Evolutionary conservation across 495 filamentous ascomycete species (phyloP).

Genomic region (Hypomontagnella submonticulosa): DNA sequence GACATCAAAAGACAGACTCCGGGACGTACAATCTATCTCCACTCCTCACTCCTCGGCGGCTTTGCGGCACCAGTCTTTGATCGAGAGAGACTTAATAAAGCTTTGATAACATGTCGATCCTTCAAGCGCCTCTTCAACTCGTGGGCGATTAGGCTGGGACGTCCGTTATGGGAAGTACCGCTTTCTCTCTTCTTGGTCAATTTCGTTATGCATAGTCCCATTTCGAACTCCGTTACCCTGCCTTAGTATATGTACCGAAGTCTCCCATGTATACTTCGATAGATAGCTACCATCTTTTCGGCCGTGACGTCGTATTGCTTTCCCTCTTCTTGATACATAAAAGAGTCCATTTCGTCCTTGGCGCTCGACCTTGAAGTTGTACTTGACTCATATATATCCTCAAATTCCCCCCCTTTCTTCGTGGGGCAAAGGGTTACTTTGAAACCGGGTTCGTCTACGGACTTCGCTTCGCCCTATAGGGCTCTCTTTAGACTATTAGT

Average conservation of each 20-base stretch:
- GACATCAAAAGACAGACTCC: conserved; percentile 17
- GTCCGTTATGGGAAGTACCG: conserved; percentile 36
- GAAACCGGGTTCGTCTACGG: conserved; percentile 28
- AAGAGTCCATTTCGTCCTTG: conserved; percentile 23
- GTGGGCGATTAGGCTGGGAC: conserved; percentile 3
- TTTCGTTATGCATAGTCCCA: conserved; percentile 25
- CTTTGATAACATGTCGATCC: conserved; percentile 46
- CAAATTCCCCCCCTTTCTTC: conserved; percentile 28
- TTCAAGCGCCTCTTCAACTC: conserved; percentile 27
- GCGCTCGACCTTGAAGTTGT: conserved; percentile 18
- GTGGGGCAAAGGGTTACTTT: conserved; percentile 33
- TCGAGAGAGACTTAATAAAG: conserved; percentile 36
- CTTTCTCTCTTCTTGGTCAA: conserved; percentile 27
- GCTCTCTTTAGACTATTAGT: conserved; percentile 16
- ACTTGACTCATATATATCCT: conserved; percentile 35
- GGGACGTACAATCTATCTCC: conserved; percentile 35
- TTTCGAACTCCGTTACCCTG: conserved; percentile 13
- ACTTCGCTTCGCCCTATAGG: conserved; percentile 34
- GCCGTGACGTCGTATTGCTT: conserved; percentile 34
- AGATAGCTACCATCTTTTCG: conserved; percentile 25
- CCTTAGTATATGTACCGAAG: conserved; percentile 33
- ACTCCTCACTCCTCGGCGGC: conserved; percentile 47
- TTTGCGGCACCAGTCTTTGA: conserved; percentile 46
- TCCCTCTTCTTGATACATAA: conserved; percentile 33
- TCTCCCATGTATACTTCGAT: conserved; percentile 19